Evolutionary conservation across 2,329 filamentous ascomycete species (phyloP), one percentile per base, ranked within the genome.

Genomic region (Truncatella angustata): DNA sequence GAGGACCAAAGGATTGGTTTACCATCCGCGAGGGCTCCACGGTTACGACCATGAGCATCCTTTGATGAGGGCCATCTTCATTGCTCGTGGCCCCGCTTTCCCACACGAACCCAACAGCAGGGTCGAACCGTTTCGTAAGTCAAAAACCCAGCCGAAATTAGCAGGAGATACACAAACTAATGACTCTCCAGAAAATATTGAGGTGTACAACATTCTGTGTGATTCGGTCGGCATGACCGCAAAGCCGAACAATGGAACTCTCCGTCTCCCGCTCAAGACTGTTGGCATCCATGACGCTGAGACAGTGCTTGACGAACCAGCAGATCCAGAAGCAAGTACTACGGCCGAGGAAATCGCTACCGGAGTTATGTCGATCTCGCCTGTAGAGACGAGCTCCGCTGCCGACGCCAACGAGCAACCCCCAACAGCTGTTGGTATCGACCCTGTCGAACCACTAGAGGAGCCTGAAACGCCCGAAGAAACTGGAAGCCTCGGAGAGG

Each of bases 11-110:
- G 84, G 82, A 0, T 67, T 81, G 11, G 75, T 83, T 0, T 99
- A 97, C 64, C 80, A 87, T 59, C 94, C 94, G 0, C 81, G 81
- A 24, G 94, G 94, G 2, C 74, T 99, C 2, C 94, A 99, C 65
- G 94, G 94, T 2, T 99, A 97, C 66, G 94, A 99, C 66, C 87
- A 96, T 63, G 87, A 96, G 63, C 87, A 99, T 66, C 92, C 93
- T 0, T 76, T 99, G 40, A 99, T 99, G 94, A 79, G 94, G 35
- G 93, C 94, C 0, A 95, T 99, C 39, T 99, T 99, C 62, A 79
- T 97, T 45, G 94, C 94, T 1, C 79, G 90, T 35, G 94, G 94
- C 0, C 94, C 94, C 4, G 92, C 93, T 0, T 99, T 99, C 65
- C 90, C 91, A 0, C 92, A 97, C 62, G 74, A 81, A 35, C 85